Percentiles rank a stretch among this genome's conserved stretches.
These are phyloP conservation scores for Citrus medica DNA, from an alignment of 345 rosid species.

Conservation along the genomic window DNA sequence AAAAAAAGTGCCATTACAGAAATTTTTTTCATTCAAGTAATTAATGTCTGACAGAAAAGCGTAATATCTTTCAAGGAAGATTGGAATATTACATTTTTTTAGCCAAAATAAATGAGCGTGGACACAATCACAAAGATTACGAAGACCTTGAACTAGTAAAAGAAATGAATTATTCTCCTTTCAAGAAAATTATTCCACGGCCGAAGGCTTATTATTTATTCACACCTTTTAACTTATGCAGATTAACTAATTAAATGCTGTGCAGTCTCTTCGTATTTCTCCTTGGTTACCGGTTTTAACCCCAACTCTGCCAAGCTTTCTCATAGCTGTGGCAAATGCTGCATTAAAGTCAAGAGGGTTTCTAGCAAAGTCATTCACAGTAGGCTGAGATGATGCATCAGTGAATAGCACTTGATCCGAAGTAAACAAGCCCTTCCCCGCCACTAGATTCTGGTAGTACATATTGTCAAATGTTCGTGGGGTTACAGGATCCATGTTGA, in stretches of 20 bases:
- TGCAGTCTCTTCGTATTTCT: slow-evolving; percentile 62
- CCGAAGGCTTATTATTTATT: neutral
- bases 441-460: slow-evolving; percentile 68
- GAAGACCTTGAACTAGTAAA: no score
- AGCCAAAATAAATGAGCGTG: no score
- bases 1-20: no score
- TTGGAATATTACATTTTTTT: neutral
- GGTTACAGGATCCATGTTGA: slow-evolving; percentile 58
- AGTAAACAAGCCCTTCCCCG: slow-evolving; percentile 67
- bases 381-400: slow-evolving; percentile 44
- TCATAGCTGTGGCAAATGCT: slow-evolving; percentile 66
- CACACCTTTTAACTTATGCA: neutral
- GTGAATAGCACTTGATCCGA: slow-evolving; percentile 65
- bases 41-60: no score
- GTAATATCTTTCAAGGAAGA: no score
- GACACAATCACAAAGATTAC: neutral
- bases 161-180: no score
- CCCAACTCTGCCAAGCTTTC: slow-evolving; percentile 74
- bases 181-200: neutral
- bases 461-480: slow-evolving; percentile 55
- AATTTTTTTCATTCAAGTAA: no score
- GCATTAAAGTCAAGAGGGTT: slow-evolving; percentile 43
- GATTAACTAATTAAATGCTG: slow-evolving; percentile 37
- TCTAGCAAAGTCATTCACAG: slow-evolving; percentile 58
- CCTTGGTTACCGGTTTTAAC: slow-evolving; percentile 64